Evolutionary conservation across 2,329 filamentous ascomycete genomes (phyloP).

Genomic region (Coleophoma eucalyptorum): DNA sequence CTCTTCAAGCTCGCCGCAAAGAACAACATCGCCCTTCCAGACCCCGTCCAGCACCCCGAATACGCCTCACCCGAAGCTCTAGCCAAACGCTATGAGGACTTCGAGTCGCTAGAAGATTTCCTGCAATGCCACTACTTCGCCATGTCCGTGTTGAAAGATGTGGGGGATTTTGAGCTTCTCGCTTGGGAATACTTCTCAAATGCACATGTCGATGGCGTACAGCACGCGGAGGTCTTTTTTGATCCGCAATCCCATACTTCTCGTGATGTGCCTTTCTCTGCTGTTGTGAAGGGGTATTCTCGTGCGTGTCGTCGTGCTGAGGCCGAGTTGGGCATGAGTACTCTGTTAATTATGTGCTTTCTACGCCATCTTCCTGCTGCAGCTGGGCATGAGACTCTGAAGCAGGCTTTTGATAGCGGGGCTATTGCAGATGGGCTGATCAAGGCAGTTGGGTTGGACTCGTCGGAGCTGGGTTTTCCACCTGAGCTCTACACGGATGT

Average conservation of each 20-base stretch:
- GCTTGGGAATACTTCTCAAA: slow-evolving; percentile 68
- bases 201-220: slow-evolving; percentile 60
- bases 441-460: slow-evolving; percentile 64
- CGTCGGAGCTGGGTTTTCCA: slow-evolving; percentile 53
- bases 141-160: slow-evolving; percentile 63
- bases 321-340: slow-evolving; percentile 57
- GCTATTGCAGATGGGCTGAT: slow-evolving; percentile 50
- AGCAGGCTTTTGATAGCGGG: slow-evolving; percentile 34
- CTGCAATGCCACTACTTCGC: slow-evolving; percentile 75
- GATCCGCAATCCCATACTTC: slow-evolving; percentile 72
- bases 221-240: slow-evolving; percentile 77
- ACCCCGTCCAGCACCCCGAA: slow-evolving; percentile 52
- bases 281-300: slow-evolving; percentile 60
- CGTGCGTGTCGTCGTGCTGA: slow-evolving; percentile 57
- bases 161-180: slow-evolving; percentile 66
- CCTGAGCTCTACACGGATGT: slow-evolving; percentile 59
- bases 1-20: slow-evolving; percentile 65
- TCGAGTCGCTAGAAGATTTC: slow-evolving; percentile 73
- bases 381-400: slow-evolving; percentile 46
- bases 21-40: slow-evolving; percentile 60
- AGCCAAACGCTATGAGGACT: slow-evolving; percentile 59
- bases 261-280: slow-evolving; percentile 59
- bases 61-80: slow-evolving; percentile 60
- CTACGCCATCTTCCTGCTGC: slow-evolving; percentile 63
- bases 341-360: slow-evolving; percentile 68